A percentile compares a stretch with the other conserved stretches of the same genome.
Evolutionary conservation across 2,329 filamentous ascomycete species (phyloP).

Genomic region (Ophiostoma sp.): DNA sequence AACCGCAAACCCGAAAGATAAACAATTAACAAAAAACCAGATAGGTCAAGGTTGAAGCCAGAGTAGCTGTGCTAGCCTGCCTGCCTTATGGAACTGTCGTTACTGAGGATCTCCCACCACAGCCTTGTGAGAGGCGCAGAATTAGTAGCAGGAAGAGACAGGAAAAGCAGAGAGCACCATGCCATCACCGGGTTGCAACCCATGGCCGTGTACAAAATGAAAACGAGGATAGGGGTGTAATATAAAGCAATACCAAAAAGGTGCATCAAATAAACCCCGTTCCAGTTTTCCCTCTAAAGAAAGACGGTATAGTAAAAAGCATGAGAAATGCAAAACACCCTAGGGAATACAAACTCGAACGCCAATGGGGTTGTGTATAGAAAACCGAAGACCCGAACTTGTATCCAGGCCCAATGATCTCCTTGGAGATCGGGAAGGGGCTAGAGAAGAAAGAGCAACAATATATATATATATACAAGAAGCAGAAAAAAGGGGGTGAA

Average conservation of each 20-base stretch:
- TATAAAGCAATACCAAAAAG: background rate
- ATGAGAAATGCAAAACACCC: background rate
- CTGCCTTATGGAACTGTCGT: background rate
- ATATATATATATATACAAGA: background rate
- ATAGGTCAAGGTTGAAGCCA: background rate
- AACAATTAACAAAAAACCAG: background rate
- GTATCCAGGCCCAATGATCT: background rate
- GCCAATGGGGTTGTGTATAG: slow-evolving; percentile 4
- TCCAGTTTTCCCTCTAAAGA: background rate
- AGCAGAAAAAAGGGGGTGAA: background rate
- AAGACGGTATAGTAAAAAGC: background rate
- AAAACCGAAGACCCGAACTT: background rate
- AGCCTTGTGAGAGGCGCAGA: background rate
- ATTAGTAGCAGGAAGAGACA: background rate
- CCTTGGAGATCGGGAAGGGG: background rate
- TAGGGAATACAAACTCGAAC: slow-evolving; percentile 6
- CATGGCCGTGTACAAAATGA: background rate
- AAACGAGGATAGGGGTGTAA: background rate
- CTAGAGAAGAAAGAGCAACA: background rate
- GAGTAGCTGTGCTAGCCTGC: background rate
- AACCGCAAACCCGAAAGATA: background rate
- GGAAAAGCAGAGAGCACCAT: background rate
- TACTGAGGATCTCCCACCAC: background rate
- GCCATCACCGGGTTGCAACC: background rate
- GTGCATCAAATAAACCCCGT: background rate